Conservation (phyloP, 257 asterid genomes). For the Voacanga thouarsii region DNA sequence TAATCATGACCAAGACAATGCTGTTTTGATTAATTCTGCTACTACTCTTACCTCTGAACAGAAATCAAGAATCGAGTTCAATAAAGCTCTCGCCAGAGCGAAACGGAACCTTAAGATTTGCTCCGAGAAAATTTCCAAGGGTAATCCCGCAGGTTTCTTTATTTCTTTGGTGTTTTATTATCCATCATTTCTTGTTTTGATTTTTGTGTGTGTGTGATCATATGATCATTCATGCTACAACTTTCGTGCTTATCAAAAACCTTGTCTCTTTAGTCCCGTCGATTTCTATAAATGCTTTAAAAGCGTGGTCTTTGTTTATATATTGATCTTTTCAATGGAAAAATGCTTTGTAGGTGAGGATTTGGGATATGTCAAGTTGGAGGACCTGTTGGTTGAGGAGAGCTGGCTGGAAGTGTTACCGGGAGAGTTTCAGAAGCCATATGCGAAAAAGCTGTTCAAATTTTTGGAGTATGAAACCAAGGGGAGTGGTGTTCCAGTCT, state of each 20-base stretch:
- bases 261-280: not conserved
- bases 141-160: constrained; percentile 39
- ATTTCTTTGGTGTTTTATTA: not conserved
- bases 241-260: not conserved
- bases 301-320: too few species aligned
- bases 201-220: not conserved
- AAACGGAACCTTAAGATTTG: constrained; percentile 67
- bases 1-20: constrained; percentile 17
- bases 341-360: constrained; percentile 29
- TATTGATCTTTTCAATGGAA: not conserved
- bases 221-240: not conserved
- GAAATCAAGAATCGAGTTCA: constrained; percentile 61
- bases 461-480: constrained; percentile 65
- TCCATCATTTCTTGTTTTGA: not conserved
- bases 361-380: constrained; percentile 49
- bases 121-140: constrained; percentile 48
- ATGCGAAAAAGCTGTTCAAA: constrained; percentile 52
- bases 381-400: constrained; percentile 76
- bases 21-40: constrained; percentile 26
- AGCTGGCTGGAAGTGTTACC: constrained; percentile 70
- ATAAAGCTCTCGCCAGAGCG: constrained; percentile 71
- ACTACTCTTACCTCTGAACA: constrained; percentile 48
- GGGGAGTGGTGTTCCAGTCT: constrained; percentile 50
- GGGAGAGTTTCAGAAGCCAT: constrained; percentile 74
- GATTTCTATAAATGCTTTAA: not conserved